Evolutionary conservation across 495 filamentous ascomycete species (phyloP), one percentile per base, ranked within the genome.

Genomic region (Aspergillus incahuasiensis): DNA sequence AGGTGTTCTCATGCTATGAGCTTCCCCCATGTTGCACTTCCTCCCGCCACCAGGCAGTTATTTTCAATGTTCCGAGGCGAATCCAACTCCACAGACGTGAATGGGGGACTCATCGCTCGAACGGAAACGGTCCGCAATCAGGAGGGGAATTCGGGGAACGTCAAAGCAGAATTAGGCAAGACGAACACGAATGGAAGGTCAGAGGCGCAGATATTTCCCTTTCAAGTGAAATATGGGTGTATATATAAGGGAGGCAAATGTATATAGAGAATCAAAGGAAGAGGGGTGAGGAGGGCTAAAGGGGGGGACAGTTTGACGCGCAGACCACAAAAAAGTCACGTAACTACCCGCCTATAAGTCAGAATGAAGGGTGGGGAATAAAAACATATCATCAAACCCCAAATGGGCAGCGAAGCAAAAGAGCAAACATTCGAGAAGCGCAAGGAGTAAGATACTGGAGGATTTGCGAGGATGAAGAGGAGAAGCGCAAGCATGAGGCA

Each of bases 1-100:
- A 72, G 71, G 61, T 56, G 66, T 74, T 61, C 65, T 72, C 67
- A 68, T 69, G 54, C 62, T 68, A 63, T 65, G 67, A 61, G 68
- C 65, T 59, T 73, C 68, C 61, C 62, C 70, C 73, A 74, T 74
- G 59, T 56, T 69, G 58, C 64, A 63, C 53, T 63, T 54, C 70
- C 64, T 72, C 66, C 45, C 65, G 61, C 66, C 64, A 64, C 62
- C 66, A 63, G 65, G 59, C 58, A 61, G 46, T 59, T 62, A 72
- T 51, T 68, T 60, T n/a, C n/a, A 71, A 55, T 63, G 62, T 61
- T 69, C 64, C 67, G 66, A 61, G 58, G 63, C 57, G 60, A 70
- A 65, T 67, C 60, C 57, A 61, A 68, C 57, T 63, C 59, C 66
- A 63, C 64, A 66, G 56, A 65, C 65, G 54, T 49, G 55, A 59